phyloP scores from a whole-genome alignment of 2,329 filamentous ascomycete species.

The Cytospora schulzeri region DNA sequence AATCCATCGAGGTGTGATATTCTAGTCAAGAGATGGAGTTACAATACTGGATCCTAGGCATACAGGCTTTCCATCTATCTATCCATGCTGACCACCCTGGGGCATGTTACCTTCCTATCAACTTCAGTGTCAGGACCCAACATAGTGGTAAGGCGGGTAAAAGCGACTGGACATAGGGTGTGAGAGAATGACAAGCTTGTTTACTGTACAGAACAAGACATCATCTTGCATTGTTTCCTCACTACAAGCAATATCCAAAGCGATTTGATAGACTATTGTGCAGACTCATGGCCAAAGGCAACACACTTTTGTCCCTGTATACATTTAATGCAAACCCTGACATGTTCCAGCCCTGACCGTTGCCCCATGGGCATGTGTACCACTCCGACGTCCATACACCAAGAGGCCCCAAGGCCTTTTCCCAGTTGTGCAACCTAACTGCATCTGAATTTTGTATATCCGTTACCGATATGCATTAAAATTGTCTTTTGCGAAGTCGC shows the following conservation, averaged over 20 bases:
- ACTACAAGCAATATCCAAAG: not conserved
- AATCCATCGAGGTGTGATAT: too few species aligned
- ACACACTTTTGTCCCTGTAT: not conserved
- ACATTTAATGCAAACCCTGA: not conserved
- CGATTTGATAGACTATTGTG: not conserved
- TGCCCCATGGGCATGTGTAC: not conserved
- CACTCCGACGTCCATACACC: not conserved
- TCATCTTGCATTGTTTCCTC: not conserved
- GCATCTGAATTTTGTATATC: not conserved
- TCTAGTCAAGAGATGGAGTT: too few species aligned
- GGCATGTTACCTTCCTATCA: too few species aligned
- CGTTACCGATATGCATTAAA: not conserved
- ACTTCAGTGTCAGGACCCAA: too few species aligned
- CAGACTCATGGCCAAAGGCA: not conserved
- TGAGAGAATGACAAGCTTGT: too few species aligned
- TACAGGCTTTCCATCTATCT: too few species aligned
- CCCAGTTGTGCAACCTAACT: not conserved
- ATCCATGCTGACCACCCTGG: too few species aligned
- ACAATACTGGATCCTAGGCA: too few species aligned
- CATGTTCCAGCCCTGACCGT: too few species aligned
- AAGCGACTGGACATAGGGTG: too few species aligned
- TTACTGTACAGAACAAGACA: not conserved
- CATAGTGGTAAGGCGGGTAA: too few species aligned
- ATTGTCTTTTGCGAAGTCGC: not conserved
- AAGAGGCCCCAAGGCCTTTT: not conserved